Conservation (phyloP, 1,284 basidiomycete genomes). For the Amylostereum areolatum region DNA sequence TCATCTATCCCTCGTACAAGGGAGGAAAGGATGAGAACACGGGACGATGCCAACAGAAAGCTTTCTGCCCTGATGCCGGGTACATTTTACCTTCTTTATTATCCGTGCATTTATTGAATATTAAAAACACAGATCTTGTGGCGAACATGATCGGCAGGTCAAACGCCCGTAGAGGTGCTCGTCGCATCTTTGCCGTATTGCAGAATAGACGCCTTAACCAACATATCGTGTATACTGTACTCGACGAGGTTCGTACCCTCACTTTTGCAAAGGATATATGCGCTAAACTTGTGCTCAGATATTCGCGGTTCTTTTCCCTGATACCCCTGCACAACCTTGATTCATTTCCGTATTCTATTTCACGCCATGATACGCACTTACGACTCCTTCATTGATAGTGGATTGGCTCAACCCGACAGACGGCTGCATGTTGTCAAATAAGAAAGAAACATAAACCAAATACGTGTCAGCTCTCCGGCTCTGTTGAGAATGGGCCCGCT, state of each 20-base stretch:
- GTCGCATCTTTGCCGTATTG: slow-evolving; percentile 85
- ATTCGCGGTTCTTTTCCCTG: slow-evolving; percentile 58
- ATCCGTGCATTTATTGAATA: slow-evolving; percentile 1
- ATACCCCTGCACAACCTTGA: slow-evolving; percentile 19
- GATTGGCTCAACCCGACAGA: no score
- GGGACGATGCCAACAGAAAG: slow-evolving; percentile 84
- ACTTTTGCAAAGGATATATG: neutral
- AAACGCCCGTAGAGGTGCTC: slow-evolving; percentile 87
- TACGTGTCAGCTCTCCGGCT: no score
- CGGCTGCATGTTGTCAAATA: no score
- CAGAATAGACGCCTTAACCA: slow-evolving; percentile 92
- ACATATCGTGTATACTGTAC: slow-evolving; percentile 80
- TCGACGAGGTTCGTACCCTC: slow-evolving; percentile 68
- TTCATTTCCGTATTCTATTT: no score
- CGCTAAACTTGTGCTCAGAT: slow-evolving; percentile 31
- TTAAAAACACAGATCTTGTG: slow-evolving; percentile 62
- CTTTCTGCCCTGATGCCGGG: slow-evolving; percentile 88
- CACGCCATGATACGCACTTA: neutral
- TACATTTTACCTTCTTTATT: slow-evolving; percentile 25
- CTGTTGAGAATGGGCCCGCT: no score
- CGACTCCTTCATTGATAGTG: slow-evolving; percentile 19
- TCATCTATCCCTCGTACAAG: slow-evolving; percentile 60
- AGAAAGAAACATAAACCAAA: no score
- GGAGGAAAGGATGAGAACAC: slow-evolving; percentile 74
- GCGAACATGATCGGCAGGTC: slow-evolving; percentile 95